Evolutionary conservation across 192 early-diverging fungal species (phyloP).

Genomic region (Chytriomyces hyalinus): DNA sequence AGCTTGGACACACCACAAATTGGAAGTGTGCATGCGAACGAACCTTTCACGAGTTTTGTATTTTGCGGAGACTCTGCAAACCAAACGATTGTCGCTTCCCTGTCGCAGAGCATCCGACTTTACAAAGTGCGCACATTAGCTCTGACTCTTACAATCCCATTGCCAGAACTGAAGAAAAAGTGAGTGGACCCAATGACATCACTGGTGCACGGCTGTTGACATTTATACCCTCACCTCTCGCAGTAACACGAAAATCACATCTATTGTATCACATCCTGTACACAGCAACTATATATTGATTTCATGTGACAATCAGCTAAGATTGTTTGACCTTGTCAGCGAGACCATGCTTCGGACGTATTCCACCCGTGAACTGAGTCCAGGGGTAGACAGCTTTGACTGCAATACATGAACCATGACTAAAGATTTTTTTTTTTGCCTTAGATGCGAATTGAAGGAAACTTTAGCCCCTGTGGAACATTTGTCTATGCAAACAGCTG

Average conservation of each 20-base stretch:
- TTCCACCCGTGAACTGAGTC: conserved; percentile 45
- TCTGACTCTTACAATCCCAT: conserved; percentile 50
- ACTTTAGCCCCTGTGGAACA: conserved; percentile 58
- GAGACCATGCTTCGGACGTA: conserved; percentile 50
- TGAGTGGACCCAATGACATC: background rate
- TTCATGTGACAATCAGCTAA: conserved; percentile 60
- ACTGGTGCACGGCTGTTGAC: background rate
- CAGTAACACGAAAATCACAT: conserved; percentile 57
- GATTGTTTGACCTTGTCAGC: conserved; percentile 52
- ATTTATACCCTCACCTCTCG: background rate
- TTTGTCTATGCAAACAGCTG: conserved; percentile 58
- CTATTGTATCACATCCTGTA: conserved; percentile 50
- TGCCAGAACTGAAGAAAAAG: conserved; percentile 46
- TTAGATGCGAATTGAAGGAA: conserved; percentile 50
- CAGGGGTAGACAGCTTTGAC: conserved; percentile 36
- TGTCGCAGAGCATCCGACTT: conserved; percentile 55
- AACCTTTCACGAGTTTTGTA: conserved; percentile 63
- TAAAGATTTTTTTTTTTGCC: background rate
- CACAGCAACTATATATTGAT: conserved; percentile 57
- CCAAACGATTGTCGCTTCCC: conserved; percentile 52
- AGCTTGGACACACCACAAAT: conserved; percentile 6
- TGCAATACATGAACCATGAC: background rate
- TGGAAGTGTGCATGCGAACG: conserved; percentile 59
- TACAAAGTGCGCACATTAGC: conserved; percentile 57
- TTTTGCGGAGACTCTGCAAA: conserved; percentile 48